These are phyloP conservation scores for Pezicula radicicola DNA, from an alignment of 2,329 filamentous ascomycete species.

Conservation along the genomic window DNA sequence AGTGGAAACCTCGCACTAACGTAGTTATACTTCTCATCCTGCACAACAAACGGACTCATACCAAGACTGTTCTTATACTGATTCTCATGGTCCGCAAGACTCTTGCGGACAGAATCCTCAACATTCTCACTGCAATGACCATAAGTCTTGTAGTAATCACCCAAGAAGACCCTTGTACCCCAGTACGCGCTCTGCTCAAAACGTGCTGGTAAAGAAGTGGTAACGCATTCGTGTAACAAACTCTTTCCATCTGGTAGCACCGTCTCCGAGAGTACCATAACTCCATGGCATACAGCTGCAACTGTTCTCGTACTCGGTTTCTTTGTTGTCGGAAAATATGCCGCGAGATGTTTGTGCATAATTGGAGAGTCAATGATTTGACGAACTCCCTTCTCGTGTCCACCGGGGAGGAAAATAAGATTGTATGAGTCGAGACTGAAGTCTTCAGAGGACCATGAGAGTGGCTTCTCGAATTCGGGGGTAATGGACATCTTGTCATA, in stretches of 20 bases:
- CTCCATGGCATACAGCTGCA: conserved; percentile 50
- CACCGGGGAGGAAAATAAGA: conserved; percentile 48
- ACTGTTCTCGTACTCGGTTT: conserved; percentile 41
- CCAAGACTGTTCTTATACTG: conserved; percentile 44
- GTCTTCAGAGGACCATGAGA: conserved; percentile 40
- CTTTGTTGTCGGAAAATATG: conserved; percentile 45
- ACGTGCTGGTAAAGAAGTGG: conserved; percentile 44
- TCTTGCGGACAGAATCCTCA: conserved; percentile 42
- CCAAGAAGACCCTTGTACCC: conserved; percentile 44
- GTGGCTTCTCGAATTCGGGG: conserved; percentile 38
- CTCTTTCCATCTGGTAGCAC: conserved; percentile 39
- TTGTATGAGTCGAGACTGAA: conserved; percentile 44
- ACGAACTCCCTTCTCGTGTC: conserved; percentile 48
- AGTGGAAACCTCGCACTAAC: conserved; percentile 44
- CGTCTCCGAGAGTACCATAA: conserved; percentile 45
- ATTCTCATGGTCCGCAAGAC: conserved; percentile 34
- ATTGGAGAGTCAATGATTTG: conserved; percentile 47
- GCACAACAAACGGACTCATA: conserved; percentile 43
- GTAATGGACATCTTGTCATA: conserved; percentile 43
- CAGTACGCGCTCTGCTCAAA: conserved; percentile 49
- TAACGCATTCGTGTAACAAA: conserved; percentile 42
- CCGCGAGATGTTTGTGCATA: conserved; percentile 40
- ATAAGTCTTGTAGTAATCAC: conserved; percentile 56
- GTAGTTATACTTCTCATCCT: conserved; percentile 47
- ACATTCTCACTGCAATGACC: conserved; percentile 47